Percentiles rank a stretch among this genome's conserved stretches.
Evolutionary conservation across 345 rosid genomes (phyloP).

Genomic region (Melaleuca alternifolia): DNA sequence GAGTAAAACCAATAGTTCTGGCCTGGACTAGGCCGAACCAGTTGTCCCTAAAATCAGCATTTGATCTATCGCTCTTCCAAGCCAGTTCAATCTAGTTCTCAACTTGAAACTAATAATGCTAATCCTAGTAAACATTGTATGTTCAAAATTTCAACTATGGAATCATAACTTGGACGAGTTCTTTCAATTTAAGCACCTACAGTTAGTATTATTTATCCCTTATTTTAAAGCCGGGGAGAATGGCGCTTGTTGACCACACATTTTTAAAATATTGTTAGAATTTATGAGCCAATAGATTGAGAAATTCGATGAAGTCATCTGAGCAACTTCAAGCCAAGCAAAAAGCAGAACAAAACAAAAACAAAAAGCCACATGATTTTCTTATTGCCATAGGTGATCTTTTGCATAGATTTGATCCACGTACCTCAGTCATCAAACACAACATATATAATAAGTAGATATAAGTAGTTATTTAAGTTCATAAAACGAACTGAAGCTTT

Average conservation of each 20-base stretch:
- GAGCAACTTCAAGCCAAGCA: not conserved
- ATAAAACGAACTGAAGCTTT: not conserved
- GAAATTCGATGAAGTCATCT: not conserved
- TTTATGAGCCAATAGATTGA: not conserved
- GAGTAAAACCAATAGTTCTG: not conserved
- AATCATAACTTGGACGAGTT: not conserved
- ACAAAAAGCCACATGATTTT: not conserved
- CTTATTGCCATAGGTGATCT: not conserved
- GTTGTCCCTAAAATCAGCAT: not conserved
- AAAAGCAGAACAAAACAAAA: not conserved
- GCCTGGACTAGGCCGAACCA: not conserved
- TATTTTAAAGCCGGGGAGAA: not conserved
- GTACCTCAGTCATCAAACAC: not conserved
- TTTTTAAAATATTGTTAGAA: not conserved
- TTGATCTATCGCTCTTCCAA: not conserved
- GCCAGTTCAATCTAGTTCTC: not conserved
- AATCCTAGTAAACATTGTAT: not conserved
- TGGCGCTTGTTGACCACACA: not conserved
- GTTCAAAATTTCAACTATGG: not conserved
- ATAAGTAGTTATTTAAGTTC: not conserved
- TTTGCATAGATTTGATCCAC: not conserved
- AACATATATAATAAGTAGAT: not conserved
- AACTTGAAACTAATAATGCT: not conserved
- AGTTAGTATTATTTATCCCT: not conserved
- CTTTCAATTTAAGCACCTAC: not conserved